phyloP scores from a whole-genome alignment of 148 eudicot species.

The Drosera capensis region DNA sequence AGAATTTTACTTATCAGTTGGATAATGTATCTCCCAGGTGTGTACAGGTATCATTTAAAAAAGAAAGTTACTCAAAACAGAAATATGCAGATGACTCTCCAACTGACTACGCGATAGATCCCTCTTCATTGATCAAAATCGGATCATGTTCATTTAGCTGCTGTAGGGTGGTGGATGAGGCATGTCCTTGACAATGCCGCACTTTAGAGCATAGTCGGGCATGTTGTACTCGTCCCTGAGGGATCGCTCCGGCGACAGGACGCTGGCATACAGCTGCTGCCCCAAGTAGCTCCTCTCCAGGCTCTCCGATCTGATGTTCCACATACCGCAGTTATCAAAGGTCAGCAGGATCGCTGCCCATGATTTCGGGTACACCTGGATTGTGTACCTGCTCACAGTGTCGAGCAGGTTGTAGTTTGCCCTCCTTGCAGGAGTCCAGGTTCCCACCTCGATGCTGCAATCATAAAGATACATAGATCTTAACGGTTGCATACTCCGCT shows the following conservation, averaged over 20 bases:
- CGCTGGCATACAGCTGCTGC: conserved; percentile 44
- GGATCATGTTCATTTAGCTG: conserved; percentile 4
- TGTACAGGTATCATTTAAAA: too few species aligned
- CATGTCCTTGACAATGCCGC: conserved; percentile 33
- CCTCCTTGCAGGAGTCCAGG: conserved; percentile 37
- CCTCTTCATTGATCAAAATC: too few species aligned
- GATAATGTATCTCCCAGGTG: too few species aligned
- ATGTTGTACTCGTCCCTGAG: conserved; percentile 36
- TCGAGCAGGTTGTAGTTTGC: conserved; percentile 42
- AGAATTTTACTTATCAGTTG: too few species aligned
- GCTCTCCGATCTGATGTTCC: conserved; percentile 32
- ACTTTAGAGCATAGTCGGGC: conserved; percentile 18
- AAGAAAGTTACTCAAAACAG: too few species aligned
- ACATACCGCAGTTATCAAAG: conserved; percentile 48
- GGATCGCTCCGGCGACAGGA: conserved; percentile 19
- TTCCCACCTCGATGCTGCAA: conserved; percentile 30
- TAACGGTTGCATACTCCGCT: too few species aligned
- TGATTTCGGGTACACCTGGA: too few species aligned
- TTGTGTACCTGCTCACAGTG: conserved; percentile 37
- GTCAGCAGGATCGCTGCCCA: too few species aligned
- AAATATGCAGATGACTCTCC: too few species aligned
- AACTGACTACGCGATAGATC: too few species aligned
- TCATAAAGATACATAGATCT: neutral
- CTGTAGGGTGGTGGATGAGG: conserved; percentile 31
- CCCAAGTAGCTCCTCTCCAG: conserved; percentile 37